Conservation (phyloP, 805 yeast species). For the Starmerella asiatica region DNA sequence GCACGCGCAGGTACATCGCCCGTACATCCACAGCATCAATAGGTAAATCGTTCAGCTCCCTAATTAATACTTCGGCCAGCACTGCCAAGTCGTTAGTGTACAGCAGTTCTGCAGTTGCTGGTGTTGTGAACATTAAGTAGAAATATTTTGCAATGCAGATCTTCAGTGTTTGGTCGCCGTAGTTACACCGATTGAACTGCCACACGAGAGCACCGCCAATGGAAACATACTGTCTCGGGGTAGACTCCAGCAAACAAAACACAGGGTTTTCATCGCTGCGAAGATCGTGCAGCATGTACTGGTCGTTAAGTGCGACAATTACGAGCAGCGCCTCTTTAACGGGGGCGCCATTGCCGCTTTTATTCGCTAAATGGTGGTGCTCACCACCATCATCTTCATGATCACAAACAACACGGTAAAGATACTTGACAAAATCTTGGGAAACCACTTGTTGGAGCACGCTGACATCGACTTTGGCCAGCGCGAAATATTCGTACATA, state of each 20-base stretch:
- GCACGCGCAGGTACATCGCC: constrained; percentile 58
- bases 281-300: constrained; percentile 46
- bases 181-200: constrained; percentile 49
- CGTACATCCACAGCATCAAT: constrained; percentile 38
- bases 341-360: not conserved
- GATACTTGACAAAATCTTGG: constrained; percentile 34
- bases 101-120: constrained; percentile 49
- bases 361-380: not conserved
- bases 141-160: constrained; percentile 68
- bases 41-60: constrained; percentile 65
- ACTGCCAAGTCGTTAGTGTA: constrained; percentile 78
- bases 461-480: constrained; percentile 3
- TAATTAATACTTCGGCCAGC: constrained; percentile 62
- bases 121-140: constrained; percentile 57
- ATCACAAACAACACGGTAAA: constrained; percentile 36
- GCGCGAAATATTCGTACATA: constrained; percentile 5
- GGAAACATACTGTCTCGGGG: constrained; percentile 34
- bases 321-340: constrained; percentile 52
- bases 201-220: constrained; percentile 60
- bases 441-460: constrained; percentile 25
- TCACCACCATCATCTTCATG: constrained; percentile 18
- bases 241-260: constrained; percentile 38
- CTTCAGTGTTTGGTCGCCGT: constrained; percentile 53
- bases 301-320: constrained; percentile 69
- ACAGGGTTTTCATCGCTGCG: constrained; percentile 34